These are phyloP conservation scores for Pseudocercospora cruenta DNA, from an alignment of 2,329 filamentous ascomycete genomes.

Conservation along the genomic window DNA sequence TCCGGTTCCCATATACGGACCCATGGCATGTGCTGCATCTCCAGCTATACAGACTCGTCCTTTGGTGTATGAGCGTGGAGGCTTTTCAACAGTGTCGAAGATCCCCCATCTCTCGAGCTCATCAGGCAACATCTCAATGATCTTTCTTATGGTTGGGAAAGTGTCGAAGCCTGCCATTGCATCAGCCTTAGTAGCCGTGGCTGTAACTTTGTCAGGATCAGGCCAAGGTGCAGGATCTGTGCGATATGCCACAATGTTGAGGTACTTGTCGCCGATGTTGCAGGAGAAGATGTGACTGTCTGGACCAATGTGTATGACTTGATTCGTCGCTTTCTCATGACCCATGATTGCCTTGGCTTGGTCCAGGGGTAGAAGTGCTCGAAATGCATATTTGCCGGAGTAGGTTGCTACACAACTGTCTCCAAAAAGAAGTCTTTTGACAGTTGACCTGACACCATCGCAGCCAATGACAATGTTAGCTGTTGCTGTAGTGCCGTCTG, in stretches of 20 bases:
- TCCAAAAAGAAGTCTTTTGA: conserved; percentile 47
- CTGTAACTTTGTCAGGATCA: conserved; percentile 43
- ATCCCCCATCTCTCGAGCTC: neutral
- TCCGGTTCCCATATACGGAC: conserved; percentile 31
- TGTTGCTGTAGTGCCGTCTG: conserved; percentile 48
- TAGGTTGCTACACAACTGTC: conserved; percentile 44
- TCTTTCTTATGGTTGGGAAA: conserved; percentile 34
- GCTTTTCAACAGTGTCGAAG: neutral
- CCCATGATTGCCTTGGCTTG: conserved; percentile 8
- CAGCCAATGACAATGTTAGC: conserved; percentile 33
- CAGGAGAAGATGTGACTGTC: conserved; percentile 10
- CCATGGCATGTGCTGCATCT: conserved; percentile 46
- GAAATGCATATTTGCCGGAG: neutral
- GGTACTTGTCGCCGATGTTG: conserved; percentile 50
- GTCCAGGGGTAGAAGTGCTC: conserved; percentile 49
- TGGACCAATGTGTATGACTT: neutral
- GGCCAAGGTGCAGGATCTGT: conserved; percentile 1
- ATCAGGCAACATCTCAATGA: conserved; percentile 44
- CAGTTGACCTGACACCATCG: conserved; percentile 55
- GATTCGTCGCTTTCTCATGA: neutral
- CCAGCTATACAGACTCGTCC: conserved; percentile 48
- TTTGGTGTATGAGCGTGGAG: conserved; percentile 42
- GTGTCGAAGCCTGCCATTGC: conserved; percentile 15
- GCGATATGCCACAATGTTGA: conserved; percentile 39
- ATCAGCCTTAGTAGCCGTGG: conserved; percentile 32